Evolutionary conservation across 108 stramenopile species (phyloP).

Genomic region (Skeletonema costatum): DNA sequence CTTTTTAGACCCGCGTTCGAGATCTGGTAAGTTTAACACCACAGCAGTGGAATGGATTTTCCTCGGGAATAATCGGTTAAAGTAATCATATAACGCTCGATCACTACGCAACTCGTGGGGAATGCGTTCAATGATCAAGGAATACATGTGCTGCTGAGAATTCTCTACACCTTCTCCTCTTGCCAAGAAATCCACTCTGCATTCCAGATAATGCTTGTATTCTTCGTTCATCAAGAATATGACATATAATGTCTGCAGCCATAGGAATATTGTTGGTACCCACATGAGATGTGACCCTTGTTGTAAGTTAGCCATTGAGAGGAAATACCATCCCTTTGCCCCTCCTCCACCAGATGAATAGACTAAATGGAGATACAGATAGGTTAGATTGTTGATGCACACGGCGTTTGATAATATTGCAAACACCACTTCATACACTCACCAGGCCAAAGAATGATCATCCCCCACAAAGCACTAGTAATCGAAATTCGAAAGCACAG

Average conservation of each 20-base stretch:
- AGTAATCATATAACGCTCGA: conserved; percentile 81
- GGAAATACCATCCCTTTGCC: conserved; percentile 56
- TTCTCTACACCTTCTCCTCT: conserved; percentile 61
- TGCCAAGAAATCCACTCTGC: conserved; percentile 66
- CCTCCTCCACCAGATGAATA: conserved; percentile 50
- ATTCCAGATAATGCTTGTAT: conserved; percentile 65
- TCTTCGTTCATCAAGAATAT: conserved; percentile 62
- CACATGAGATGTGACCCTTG: conserved; percentile 45
- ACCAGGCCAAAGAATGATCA: conserved; percentile 54
- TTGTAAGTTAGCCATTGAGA: conserved; percentile 59
- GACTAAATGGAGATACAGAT: conserved; percentile 2
- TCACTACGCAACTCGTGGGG: conserved; percentile 85
- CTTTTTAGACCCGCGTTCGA: conserved; percentile 62
- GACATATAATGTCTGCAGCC: conserved; percentile 58
- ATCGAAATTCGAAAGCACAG: conserved; percentile 61
- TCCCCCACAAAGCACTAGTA: conserved; percentile 59
- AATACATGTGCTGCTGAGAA: conserved; percentile 79
- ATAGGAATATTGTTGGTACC: conserved; percentile 57
- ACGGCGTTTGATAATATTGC: not conserved
- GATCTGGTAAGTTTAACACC: conserved; percentile 79
- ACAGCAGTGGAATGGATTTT: conserved; percentile 77
- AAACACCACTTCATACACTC: not conserved
- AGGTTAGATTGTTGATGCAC: not conserved
- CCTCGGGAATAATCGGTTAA: conserved; percentile 84
- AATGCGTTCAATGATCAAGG: conserved; percentile 87